phyloP scores from a whole-genome alignment of 257 asterid genomes.

The Gentiana straminea region DNA sequence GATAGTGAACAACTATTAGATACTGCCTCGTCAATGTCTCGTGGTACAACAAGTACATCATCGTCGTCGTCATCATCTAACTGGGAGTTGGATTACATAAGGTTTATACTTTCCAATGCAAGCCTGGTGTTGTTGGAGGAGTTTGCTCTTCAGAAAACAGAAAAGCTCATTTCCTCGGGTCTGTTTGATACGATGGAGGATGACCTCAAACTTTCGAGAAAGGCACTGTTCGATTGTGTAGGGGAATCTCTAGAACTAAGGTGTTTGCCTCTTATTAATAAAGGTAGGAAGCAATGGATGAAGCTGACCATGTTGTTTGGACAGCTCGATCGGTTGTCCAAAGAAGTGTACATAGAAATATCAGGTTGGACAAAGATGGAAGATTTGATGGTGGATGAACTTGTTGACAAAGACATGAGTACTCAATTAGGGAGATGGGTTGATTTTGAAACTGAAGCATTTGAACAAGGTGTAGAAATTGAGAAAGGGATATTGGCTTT shows the following conservation, averaged over 20 bases:
- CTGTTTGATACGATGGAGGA: constrained; percentile 46
- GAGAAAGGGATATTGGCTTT: constrained; percentile 52
- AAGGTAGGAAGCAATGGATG: constrained; percentile 46
- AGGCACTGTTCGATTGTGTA: constrained; percentile 57
- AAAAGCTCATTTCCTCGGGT: constrained; percentile 40
- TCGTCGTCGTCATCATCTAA: constrained; percentile 29
- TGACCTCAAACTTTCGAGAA: constrained; percentile 36
- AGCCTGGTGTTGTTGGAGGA: constrained; percentile 39
- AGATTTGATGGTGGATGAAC: constrained; percentile 80
- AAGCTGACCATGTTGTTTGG: constrained; percentile 32
- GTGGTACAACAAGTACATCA: constrained; percentile 30
- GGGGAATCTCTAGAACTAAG: constrained; percentile 51
- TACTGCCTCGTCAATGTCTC: constrained; percentile 62
- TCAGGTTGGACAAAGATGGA: constrained; percentile 52
- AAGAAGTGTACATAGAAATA: constrained; percentile 70
- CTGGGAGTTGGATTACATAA: constrained; percentile 60
- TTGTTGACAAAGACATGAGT: constrained; percentile 91
- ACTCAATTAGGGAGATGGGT: constrained; percentile 74
- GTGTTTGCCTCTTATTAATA: constrained; percentile 25
- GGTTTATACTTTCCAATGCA: constrained; percentile 30
- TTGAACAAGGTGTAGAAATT: constrained; percentile 79
- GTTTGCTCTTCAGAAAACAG: constrained; percentile 49
- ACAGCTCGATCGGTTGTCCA: constrained; percentile 51
- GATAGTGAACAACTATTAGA: constrained; percentile 70
- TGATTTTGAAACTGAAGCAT: constrained; percentile 59